Evolutionary conservation across 495 filamentous ascomycete species (phyloP).

Genomic region (Tuber borchii): DNA sequence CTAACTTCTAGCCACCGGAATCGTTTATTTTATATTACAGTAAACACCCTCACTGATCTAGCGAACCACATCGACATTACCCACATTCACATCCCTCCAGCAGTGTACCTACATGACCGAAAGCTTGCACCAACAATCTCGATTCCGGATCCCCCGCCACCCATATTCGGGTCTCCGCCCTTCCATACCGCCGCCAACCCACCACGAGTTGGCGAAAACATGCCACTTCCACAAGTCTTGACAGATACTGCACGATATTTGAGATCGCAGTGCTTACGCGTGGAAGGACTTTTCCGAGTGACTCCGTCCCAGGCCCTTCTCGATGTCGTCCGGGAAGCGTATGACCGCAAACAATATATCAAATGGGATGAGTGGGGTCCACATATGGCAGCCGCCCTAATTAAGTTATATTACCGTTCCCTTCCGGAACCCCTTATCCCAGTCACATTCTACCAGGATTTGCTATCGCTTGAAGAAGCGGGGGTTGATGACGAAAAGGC

Average conservation of each 20-base stretch:
- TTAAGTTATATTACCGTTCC: slow-evolving; percentile 54
- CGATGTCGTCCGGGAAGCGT: slow-evolving; percentile 50
- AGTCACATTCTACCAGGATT: slow-evolving; percentile 43
- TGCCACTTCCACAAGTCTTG: slow-evolving; percentile 49
- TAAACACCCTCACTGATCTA: slow-evolving; percentile 48
- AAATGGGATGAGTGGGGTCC: slow-evolving; percentile 50
- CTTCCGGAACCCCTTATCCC: slow-evolving; percentile 52
- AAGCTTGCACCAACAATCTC: slow-evolving; percentile 48
- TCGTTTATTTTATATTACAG: slow-evolving; percentile 33
- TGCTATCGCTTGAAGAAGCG: slow-evolving; percentile 27
- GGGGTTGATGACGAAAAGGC: slow-evolving; percentile 15
- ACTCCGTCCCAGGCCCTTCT: slow-evolving; percentile 47
- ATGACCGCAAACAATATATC: slow-evolving; percentile 51
- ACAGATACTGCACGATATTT: slow-evolving; percentile 52
- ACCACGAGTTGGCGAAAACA: slow-evolving; percentile 44
- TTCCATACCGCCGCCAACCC: slow-evolving; percentile 40
- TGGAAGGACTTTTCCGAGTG: slow-evolving; percentile 52
- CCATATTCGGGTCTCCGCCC: slow-evolving; percentile 30
- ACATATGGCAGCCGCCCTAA: slow-evolving; percentile 49
- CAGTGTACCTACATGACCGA: slow-evolving; percentile 51
- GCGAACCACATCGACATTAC: slow-evolving; percentile 50
- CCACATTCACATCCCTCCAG: slow-evolving; percentile 49
- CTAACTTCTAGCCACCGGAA: background rate
- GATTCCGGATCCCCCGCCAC: slow-evolving; percentile 48
- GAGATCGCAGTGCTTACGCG: slow-evolving; percentile 46